Evolutionary conservation across 768 basidiomycete genomes (phyloP).

Genomic region (Russula foetens): DNA sequence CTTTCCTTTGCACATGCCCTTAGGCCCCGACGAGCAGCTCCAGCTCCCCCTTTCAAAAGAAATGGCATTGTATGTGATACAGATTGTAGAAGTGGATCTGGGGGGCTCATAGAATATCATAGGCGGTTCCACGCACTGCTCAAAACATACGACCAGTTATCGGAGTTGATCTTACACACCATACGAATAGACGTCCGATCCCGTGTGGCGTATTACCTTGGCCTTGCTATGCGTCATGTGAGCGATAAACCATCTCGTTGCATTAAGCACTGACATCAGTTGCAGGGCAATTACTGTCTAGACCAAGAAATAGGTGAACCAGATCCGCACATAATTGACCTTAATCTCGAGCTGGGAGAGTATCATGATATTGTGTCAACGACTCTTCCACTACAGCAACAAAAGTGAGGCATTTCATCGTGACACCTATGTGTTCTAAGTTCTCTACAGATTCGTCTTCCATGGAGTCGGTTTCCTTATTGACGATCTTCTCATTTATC

Average conservation of each 20-base stretch:
- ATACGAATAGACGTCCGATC: conserved; percentile 85
- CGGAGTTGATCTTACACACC: conserved; percentile 78
- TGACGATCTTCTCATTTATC: conserved; percentile 72
- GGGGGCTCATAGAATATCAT: conserved; percentile 24
- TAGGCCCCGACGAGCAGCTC: conserved; percentile 40
- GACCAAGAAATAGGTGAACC: conserved; percentile 85
- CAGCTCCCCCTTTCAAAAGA: conserved; percentile 75
- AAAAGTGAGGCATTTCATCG: conserved; percentile 41
- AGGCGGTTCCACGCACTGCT: conserved; percentile 90
- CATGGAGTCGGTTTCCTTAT: conserved; percentile 78
- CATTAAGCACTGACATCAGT: background rate
- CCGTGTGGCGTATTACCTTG: conserved; percentile 61
- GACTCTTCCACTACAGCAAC: conserved; percentile 55
- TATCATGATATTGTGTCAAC: conserved; percentile 63
- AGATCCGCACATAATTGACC: conserved; percentile 79
- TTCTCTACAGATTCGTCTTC: conserved; percentile 65
- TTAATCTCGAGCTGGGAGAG: conserved; percentile 71
- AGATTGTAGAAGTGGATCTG: conserved; percentile 59
- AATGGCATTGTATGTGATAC: conserved; percentile 81
- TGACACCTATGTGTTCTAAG: conserved; percentile 13
- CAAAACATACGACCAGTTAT: conserved; percentile 85
- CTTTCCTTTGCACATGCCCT: conserved; percentile 34
- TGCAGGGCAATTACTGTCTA: conserved; percentile 76
- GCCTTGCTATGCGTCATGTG: conserved; percentile 56
- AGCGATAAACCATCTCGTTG: background rate